Percentiles rank a stretch among this genome's conserved stretches.
Conservation (phyloP, 495 filamentous ascomycete genomes). For the Aspergillus baeticus region DNA sequence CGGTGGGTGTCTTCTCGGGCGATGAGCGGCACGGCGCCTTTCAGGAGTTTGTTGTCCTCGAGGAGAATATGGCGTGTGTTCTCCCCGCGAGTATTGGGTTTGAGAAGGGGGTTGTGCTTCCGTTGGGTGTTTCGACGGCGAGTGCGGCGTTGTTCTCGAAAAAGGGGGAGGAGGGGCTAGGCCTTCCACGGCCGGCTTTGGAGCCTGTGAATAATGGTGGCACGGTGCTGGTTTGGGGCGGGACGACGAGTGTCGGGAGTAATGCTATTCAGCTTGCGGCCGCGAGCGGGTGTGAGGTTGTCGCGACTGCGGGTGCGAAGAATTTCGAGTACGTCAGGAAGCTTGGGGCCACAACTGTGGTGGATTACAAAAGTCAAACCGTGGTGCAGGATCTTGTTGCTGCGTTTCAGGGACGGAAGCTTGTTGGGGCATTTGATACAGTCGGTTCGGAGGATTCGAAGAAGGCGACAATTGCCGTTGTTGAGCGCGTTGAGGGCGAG, state of each 20-base stretch:
- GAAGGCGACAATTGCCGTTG: constrained; percentile 15
- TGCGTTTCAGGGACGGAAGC: constrained; percentile 1
- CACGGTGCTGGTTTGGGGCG: constrained; percentile 58
- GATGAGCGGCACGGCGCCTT: constrained; percentile 24
- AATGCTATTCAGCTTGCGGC: constrained; percentile 61
- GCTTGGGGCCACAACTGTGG: constrained; percentile 52
- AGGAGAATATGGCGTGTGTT: neutral
- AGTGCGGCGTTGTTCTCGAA: constrained; percentile 46
- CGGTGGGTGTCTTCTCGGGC: constrained; percentile 7
- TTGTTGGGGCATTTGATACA: constrained; percentile 25
- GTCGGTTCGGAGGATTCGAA: constrained; percentile 2
- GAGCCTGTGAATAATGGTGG: constrained; percentile 29
- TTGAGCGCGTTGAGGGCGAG: neutral
- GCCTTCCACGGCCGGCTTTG: constrained; percentile 20
- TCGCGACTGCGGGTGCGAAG: constrained; percentile 48
- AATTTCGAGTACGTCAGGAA: constrained; percentile 52
- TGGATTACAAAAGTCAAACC: constrained; percentile 52
- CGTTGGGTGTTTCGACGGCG: constrained; percentile 49
- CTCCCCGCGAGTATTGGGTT: constrained; percentile 17
- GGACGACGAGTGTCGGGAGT: constrained; percentile 55
- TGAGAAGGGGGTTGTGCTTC: constrained; percentile 32
- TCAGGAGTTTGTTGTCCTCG: constrained; percentile 23
- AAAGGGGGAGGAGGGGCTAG: neutral
- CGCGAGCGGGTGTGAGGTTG: constrained; percentile 55
- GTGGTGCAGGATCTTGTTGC: constrained; percentile 27